Conservation (phyloP, 73 alveolate genomes). For the Urostyla sp. region DNA sequence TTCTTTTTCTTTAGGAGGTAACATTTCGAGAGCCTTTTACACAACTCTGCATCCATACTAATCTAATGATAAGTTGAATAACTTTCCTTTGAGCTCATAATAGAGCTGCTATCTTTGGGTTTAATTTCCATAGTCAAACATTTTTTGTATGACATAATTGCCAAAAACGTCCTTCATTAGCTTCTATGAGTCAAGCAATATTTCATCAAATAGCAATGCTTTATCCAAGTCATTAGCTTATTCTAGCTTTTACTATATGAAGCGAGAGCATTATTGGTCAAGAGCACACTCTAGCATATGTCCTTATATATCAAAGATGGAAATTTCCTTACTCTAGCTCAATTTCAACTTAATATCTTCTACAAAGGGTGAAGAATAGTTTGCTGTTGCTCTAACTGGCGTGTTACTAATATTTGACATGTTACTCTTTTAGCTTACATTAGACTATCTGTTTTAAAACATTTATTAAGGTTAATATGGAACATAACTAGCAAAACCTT, state of each 20-base stretch:
- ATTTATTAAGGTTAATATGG: too few relatives aligned
- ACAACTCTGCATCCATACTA: constrained; percentile 89
- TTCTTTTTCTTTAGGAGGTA: constrained; percentile 53
- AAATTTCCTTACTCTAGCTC: not conserved
- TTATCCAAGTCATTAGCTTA: constrained; percentile 82
- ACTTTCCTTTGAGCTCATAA: constrained; percentile 12
- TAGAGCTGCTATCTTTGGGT: constrained; percentile 66
- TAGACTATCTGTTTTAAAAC: too few relatives aligned
- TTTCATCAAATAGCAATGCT: constrained; percentile 80
- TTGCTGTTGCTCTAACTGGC: too few relatives aligned
- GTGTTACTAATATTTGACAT: too few relatives aligned
- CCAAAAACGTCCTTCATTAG: constrained; percentile 94
- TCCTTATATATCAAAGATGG: constrained; percentile 63
- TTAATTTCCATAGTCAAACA: constrained; percentile 76
- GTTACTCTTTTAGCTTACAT: too few relatives aligned
- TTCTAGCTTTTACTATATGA: constrained; percentile 89
- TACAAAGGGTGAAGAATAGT: constrained; percentile 20
- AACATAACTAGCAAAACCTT: too few relatives aligned
- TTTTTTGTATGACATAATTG: constrained; percentile 91
- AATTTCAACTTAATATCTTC: constrained; percentile 28
- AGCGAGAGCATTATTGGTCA: constrained; percentile 84
- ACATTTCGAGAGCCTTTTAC: constrained; percentile 83
- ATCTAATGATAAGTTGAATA: constrained; percentile 12
- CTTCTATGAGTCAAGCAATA: constrained; percentile 60
- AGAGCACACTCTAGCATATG: constrained; percentile 73